Percentiles rank a stretch among this genome's conserved stretches.
These are phyloP conservation scores for Termitomyces sp. DNA, from an alignment of 768 basidiomycete genomes.

Conservation along the genomic window DNA sequence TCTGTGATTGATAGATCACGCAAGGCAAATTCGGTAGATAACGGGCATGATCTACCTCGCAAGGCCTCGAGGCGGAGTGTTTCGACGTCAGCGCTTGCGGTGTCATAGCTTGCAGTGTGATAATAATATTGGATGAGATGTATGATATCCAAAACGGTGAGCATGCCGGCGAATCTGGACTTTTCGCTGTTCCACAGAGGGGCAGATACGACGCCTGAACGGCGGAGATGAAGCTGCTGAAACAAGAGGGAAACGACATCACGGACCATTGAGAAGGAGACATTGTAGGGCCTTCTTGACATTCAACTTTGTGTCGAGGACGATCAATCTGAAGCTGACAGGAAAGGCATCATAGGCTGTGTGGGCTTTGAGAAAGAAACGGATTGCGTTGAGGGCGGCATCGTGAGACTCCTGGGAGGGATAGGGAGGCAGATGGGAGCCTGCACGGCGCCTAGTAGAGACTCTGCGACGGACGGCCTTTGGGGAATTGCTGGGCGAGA, in stretches of 20 bases:
- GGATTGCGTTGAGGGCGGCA: slow-evolving; percentile 61
- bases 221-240: slow-evolving; percentile 7
- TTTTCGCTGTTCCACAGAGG: slow-evolving; percentile 96
- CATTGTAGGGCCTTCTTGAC: slow-evolving; percentile 94
- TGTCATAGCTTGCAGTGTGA: slow-evolving; percentile 77
- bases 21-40: background rate
- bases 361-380: slow-evolving; percentile 77
- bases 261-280: slow-evolving; percentile 70
- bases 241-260: slow-evolving; percentile 1
- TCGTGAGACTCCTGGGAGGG: slow-evolving; percentile 60
- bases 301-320: slow-evolving; percentile 91
- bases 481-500: slow-evolving; percentile 45
- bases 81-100: slow-evolving; percentile 87
- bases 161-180: slow-evolving; percentile 94
- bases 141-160: slow-evolving; percentile 98
- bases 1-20: slow-evolving; percentile 41
- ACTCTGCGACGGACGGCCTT: slow-evolving; percentile 44
- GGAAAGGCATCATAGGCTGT: slow-evolving; percentile 96
- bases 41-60: slow-evolving; percentile 51
- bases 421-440: slow-evolving; percentile 54
- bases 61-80: slow-evolving; percentile 84
- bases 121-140: slow-evolving; percentile 99
- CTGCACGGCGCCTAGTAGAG: slow-evolving; percentile 53
- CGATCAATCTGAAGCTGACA: slow-evolving; percentile 93
- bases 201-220: slow-evolving; percentile 90